A percentile compares a stretch with the other conserved stretches of the same genome.
These are phyloP conservation scores for Picea abies DNA, from an alignment of 83 land plant genomes.

Conservation along the genomic window DNA sequence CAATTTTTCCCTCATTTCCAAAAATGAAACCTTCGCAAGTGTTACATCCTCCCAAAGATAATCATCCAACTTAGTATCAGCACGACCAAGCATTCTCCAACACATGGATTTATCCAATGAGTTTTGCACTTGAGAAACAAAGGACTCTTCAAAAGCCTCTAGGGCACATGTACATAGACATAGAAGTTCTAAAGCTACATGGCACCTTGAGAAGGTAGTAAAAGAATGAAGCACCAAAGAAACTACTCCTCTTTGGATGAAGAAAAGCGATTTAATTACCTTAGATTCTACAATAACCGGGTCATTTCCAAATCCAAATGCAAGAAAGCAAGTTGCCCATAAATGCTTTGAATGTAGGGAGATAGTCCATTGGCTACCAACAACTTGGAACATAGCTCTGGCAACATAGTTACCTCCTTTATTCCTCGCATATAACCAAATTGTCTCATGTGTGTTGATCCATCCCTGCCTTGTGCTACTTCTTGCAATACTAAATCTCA, in stretches of 20 bases:
- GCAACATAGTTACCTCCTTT: conserved; percentile 54
- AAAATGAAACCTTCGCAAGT: conserved; percentile 66
- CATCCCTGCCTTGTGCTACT: conserved; percentile 48
- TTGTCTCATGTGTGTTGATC: conserved; percentile 61
- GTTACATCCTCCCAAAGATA: conserved; percentile 82
- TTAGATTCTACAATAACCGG: conserved; percentile 61
- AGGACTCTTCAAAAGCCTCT: conserved; percentile 75
- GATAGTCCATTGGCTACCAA: conserved; percentile 45
- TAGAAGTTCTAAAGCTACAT: conserved; percentile 78
- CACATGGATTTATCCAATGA: conserved; percentile 73
- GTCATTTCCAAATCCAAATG: conserved; percentile 70
- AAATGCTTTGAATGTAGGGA: conserved; percentile 59
- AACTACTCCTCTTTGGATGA: conserved; percentile 59
- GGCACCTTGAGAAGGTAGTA: conserved; percentile 67
- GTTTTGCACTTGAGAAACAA: conserved; percentile 69
- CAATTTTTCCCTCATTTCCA: conserved; percentile 82
- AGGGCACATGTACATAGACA: conserved; percentile 60
- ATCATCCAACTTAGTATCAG: conserved; percentile 64
- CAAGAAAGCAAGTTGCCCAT: conserved; percentile 90
- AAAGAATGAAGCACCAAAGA: conserved; percentile 77
- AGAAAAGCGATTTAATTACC: conserved; percentile 59
- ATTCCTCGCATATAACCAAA: conserved; percentile 70
- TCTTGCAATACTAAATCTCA: conserved; percentile 70
- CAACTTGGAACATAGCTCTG: conserved; percentile 61
- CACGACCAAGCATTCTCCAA: conserved; percentile 43